Evolutionary conservation across 805 yeast species (phyloP).

Genomic region (Spathaspora sp.): DNA sequence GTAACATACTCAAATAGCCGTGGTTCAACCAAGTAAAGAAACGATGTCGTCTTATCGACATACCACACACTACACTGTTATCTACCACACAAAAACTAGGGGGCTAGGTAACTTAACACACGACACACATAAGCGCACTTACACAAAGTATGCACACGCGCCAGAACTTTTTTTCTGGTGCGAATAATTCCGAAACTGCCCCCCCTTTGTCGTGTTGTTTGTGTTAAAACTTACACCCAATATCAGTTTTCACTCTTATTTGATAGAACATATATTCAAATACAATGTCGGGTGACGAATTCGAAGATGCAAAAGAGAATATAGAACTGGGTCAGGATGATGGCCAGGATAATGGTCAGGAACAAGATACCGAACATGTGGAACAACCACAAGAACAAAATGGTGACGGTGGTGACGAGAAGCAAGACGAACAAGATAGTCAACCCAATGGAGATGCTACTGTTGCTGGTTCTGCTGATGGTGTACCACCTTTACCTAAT

Average conservation of each 20-base stretch:
- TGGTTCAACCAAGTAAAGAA: too few species aligned
- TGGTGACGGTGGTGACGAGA: too few species aligned
- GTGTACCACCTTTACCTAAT: slow-evolving; percentile 28
- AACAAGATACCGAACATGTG: too few species aligned
- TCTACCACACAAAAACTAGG: neutral
- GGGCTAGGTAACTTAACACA: neutral
- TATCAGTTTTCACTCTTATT: neutral
- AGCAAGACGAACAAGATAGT: neutral
- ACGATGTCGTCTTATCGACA: too few species aligned
- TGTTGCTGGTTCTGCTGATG: neutral
- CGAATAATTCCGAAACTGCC: neutral
- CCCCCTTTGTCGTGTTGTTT: neutral
- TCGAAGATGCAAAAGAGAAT: slow-evolving; percentile 18
- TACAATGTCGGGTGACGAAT: slow-evolving; percentile 16
- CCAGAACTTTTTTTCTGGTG: neutral
- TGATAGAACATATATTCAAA: neutral
- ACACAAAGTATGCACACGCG: too few species aligned
- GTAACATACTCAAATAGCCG: too few species aligned
- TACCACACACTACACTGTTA: too few species aligned
- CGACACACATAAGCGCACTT: too few species aligned
- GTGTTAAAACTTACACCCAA: neutral
- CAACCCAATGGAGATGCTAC: neutral
- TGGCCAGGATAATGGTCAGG: slow-evolving; percentile 4
- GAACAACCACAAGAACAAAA: too few species aligned
- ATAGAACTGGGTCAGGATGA: slow-evolving; percentile 8